Evolutionary conservation across 2,329 filamentous ascomycete species (phyloP), one percentile per base, ranked within the genome.

Genomic region (Aciculosporium take): DNA sequence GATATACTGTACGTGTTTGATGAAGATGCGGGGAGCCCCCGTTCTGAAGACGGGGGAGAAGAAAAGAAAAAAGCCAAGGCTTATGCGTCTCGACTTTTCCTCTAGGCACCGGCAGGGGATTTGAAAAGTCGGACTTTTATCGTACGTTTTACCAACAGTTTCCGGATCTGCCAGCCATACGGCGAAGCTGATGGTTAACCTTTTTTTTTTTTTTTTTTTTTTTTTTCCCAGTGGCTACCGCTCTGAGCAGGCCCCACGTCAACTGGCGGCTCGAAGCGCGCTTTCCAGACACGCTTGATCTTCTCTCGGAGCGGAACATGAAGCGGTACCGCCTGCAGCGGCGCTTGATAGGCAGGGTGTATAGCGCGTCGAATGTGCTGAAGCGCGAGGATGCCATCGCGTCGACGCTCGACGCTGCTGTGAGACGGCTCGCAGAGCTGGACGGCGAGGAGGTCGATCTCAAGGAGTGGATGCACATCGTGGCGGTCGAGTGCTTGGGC

Each of bases 401-500:
- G 23, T 45, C 45, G 0, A 67, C 69, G 1, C 47, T 72, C 6
- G 43, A 52, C 3, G 49, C 51, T 0, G 59, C 54, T 1, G 45
- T 69, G 1, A 43, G 55, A 3, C 61, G 58, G 21, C 47, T 74
- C 0, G 53, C 50, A 4, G 42, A 44, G 0, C 49, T 70, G 1
- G 35, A 59, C 0, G 66, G 66, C 0, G 48, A 52, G 1, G 57
- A 64, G 23, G 49, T 73, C 4, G 67, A 72, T 42, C 49, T 74
- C 15, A 68, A 67, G 39, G 65, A 71, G 41, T 74, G 70, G 70
- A 73, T 73, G 69, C 70, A 74, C 52, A 72, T 74, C 42, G 57
- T 71, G 15, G 64, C 62, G 1, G 67, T 74, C 24, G 70, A 74
- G 46, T 71, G 65, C 18, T 62, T 74, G 2, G 64, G 66, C 0